phyloP scores from a whole-genome alignment of 2,329 filamentous ascomycete genomes.

The Epichloe coenophiala region DNA sequence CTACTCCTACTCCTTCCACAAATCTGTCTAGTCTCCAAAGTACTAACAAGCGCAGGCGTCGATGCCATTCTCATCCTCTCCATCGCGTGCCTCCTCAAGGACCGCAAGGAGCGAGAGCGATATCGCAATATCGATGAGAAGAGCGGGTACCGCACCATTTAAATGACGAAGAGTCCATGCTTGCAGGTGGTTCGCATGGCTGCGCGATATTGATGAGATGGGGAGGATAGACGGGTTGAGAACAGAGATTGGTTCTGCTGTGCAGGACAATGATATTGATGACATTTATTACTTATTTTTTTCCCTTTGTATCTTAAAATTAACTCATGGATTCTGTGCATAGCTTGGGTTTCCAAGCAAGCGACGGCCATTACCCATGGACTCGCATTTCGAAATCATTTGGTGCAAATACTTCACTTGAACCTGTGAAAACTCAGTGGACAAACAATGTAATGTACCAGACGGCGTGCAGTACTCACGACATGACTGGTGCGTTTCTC shows the following conservation, averaged over 20 bases:
- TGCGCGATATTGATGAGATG: not conserved
- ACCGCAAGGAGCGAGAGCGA: slow-evolving; percentile 64
- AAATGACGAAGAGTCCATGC: slow-evolving; percentile 11
- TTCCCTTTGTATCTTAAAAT: not conserved
- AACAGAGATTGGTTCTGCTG: not conserved
- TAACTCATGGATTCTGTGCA: not conserved
- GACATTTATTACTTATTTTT: not conserved
- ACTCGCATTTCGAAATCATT: not conserved
- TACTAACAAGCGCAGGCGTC: slow-evolving; percentile 28
- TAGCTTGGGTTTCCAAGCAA: not conserved
- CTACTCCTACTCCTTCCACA: slow-evolving; percentile 1
- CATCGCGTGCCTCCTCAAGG: slow-evolving; percentile 64
- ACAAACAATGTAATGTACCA: no score
- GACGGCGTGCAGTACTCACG: no score
- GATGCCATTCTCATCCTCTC: slow-evolving; percentile 56
- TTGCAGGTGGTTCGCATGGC: not conserved
- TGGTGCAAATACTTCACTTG: not conserved
- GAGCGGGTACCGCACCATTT: slow-evolving; percentile 38
- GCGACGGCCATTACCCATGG: no score
- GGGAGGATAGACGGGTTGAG: not conserved
- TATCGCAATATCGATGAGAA: slow-evolving; percentile 77
- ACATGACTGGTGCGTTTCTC: no score
- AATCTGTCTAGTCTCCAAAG: not conserved
- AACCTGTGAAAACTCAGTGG: no score
- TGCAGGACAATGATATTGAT: not conserved